Evolutionary conservation across 2,329 filamentous ascomycete species (phyloP), one percentile per base, ranked within the genome.

Genomic region (Talaromyces sp.): DNA sequence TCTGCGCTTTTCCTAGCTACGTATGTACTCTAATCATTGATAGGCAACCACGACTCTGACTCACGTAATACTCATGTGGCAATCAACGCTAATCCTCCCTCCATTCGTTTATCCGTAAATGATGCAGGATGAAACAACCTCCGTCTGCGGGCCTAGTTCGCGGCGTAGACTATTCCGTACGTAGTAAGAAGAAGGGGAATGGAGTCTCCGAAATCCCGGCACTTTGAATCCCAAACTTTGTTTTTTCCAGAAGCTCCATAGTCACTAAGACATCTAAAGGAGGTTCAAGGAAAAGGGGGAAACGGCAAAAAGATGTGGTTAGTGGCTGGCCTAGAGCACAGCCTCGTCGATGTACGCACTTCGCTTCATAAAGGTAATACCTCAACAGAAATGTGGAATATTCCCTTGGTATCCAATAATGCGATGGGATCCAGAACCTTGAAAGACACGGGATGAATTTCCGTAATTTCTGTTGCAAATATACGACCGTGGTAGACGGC

Each of bases 191-290:
- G 22, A 50, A 61, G n/a, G 22, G 33, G n/a, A 39, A 35, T 37
- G 45, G 43, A 2, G n/a, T 39, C 59, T 49, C 59, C 59, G 59
- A 61, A 39, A 24, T 37, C 31, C 59, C 27, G 59, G 43, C 31
- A 50, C 22, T 45, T 31, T 39, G 45, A 50, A 19, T 50, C 10
- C 19, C 59, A 27, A 61, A 43, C 57, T 60, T 60, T 60, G 22
- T 47, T 60, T 47, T 35, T 60, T 60, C 57, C 41, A 60, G 57
- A 60, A 60, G 41, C 57, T 35, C 57, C 57, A 47, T 60, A 31
- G 27, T 33, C 47, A 27, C 4, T 31, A 31, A 8, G 14, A 43
- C 37, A 19, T 59, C 22, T 31, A 11, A 45, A 16, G 33, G 11
- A 14, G 4, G 19, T 24, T 3, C 22, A 43, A 52, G 19, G 19